Evolutionary conservation across 495 filamentous ascomycete genomes (phyloP), one percentile per base, ranked within the genome.

Genomic region (Aspergillus taichungensis): DNA sequence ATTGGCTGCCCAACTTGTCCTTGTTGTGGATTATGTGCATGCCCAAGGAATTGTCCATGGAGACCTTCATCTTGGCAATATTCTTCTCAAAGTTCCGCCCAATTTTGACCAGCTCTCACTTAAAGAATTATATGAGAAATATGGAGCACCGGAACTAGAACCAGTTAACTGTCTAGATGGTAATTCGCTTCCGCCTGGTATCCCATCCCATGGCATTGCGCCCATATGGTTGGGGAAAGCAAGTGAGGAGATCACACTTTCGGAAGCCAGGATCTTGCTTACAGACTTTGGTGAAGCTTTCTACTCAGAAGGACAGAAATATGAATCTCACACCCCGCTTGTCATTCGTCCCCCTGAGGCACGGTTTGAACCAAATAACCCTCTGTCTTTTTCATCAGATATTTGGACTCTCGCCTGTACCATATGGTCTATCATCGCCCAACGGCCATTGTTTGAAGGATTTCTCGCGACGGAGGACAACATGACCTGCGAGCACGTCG

Each of bases 221-320:
- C 52, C 62, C 3, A 49, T 65, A 28, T 65, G 57, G 62, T 43
- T 65, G 0, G 62, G 60, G 8, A 30, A 55, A 52, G 45, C 51
- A 40, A 57, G 58, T 41, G 57, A 63, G 12, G 24, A 54, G 9
- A 37, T 66, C 6, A 47, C 34, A 37, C 53, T 55, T 34, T 0
- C 54, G 46, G 57, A 57, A 45, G 45, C 56, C 33, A 58, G 46
- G 14, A 56, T 71, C 36, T 6, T 70, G 8, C 59, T 73, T 41
- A 30, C 50, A 30, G 69, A 71, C 37, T 65, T 71, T 49, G 69
- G 67, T 10, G 54, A 62, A 31, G 55, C 67, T 1, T 72, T 67
- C 50, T 50, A 36, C 12, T 37, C 52, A n/a, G n/a, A n/a, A n/a
- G n/a, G 30, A 40, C 56, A 38, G 53, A 63, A 57, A 37, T 60